Base-by-base conservation (phyloP, 2,329 filamentous ascomycete genomes). In the Stylonectria norvegica region DNA sequence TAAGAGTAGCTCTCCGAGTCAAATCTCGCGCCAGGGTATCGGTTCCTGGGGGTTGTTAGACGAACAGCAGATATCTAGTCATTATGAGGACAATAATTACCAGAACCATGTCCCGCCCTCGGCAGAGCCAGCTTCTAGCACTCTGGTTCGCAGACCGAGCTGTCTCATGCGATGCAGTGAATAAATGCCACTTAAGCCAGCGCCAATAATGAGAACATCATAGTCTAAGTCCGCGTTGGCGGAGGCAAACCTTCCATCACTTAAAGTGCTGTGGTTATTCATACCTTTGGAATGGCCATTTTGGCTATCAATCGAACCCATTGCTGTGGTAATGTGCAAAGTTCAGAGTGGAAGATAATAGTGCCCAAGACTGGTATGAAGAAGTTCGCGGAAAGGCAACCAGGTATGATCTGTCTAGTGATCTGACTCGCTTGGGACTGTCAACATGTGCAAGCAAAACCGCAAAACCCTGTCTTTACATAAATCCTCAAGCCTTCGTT, bases 51-150 rank as follows among this genome's bases (percentile, higher is more conserved):
- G 31, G 2, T 27, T 10, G 2, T n/a, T 47, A 7, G 34, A 8
- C 8, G n/a, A n/a, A n/a, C n/a, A n/a, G n/a, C n/a, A n/a, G n/a
- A n/a, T 15, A 2, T 9, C 19, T 5, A 4, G 4, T 5, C 10
- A 17, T 12, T 11, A 3, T 7, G 11, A 4, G 7, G 9, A 8
- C 17, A 23, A 8, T 30, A 11, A 42, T 45, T 49, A 60, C 66
- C 64, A 68, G 39, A 60, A 63, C 71, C 72, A 76, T 2, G 70
- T 73, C 1, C 72, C 71, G 4, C 70, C 70, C 22, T 65, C 63
- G 5, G 56, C 61, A 12, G 61, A 58, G 10, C 60, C 66, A 17
- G 63, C 64, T 42, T 72, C 69, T n/a, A 71, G 42, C 5, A 64
- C 61, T 40, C 57, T 62, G 36, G 60, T 58, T 30, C 55, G 53